Percentiles rank a stretch among this genome's conserved stretches.
Conservation (phyloP, 2,329 filamentous ascomycete species). For the Arthrocladium fulminans region DNA sequence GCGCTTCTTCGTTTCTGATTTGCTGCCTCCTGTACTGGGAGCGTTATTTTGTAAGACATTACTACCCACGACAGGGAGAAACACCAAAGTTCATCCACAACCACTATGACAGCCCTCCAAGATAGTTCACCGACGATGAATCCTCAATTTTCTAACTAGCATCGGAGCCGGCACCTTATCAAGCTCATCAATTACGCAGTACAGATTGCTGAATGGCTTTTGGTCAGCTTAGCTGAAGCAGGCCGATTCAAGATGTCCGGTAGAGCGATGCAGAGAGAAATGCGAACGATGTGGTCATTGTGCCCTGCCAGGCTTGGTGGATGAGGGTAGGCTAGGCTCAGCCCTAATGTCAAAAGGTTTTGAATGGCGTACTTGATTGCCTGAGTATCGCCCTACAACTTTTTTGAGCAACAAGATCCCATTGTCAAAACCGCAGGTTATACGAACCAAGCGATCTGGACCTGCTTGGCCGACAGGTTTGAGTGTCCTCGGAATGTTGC, state of each 20-base stretch:
- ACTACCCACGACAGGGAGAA: background rate
- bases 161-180: constrained; percentile 7
- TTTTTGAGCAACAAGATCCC: background rate
- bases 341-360: background rate
- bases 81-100: background rate
- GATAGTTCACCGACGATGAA: constrained; percentile 9
- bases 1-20: no score
- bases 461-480: no score
- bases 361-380: background rate
- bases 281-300: background rate
- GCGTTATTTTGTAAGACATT: no score
- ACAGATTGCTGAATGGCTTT: constrained; percentile 10
- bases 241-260: background rate
- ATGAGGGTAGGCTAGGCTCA: background rate
- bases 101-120: background rate
- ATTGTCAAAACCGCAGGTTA: background rate
- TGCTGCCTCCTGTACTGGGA: no score
- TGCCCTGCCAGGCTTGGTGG: background rate
- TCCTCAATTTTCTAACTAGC: constrained; percentile 6
- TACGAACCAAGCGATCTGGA: background rate
- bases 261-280: background rate
- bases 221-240: constrained; percentile 10
- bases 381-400: no score
- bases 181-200: constrained; percentile 9
- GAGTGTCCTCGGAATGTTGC: background rate